Conservation (phyloP, 768 basidiomycete species). For the Amanita phalloides region DNA sequence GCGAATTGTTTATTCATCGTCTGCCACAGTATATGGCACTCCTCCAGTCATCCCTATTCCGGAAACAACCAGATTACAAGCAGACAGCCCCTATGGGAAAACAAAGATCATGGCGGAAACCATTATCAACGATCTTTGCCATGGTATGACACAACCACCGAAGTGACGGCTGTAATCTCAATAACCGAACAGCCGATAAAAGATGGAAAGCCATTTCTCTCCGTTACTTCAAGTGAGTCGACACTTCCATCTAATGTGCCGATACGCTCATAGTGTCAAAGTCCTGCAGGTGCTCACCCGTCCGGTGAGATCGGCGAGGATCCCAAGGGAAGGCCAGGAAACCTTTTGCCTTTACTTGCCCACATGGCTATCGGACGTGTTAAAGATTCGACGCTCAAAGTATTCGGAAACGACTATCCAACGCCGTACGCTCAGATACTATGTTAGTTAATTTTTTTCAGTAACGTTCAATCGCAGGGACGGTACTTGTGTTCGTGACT, state of each 20-base stretch:
- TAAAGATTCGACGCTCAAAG: conserved; percentile 55
- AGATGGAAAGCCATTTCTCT: conserved; percentile 79
- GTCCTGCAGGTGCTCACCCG: conserved; percentile 97
- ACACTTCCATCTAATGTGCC: neutral
- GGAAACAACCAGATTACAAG: conserved; percentile 77
- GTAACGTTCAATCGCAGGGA: conserved; percentile 37
- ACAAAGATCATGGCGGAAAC: conserved; percentile 95
- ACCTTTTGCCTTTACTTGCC: conserved; percentile 85
- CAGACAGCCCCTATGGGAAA: conserved; percentile 89
- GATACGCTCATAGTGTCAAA: conserved; percentile 16
- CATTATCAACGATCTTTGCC: conserved; percentile 81
- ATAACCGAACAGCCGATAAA: conserved; percentile 43
- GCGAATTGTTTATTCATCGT: conserved; percentile 93
- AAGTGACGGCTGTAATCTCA: conserved; percentile 7
- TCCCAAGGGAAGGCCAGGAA: conserved; percentile 90
- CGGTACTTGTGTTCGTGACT: conserved; percentile 97
- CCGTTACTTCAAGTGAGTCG: conserved; percentile 88
- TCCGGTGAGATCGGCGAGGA: conserved; percentile 95
- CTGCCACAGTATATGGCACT: conserved; percentile 95
- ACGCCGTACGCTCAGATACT: conserved; percentile 50
- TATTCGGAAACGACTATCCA: conserved; percentile 97
- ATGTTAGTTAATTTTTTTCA: neutral
- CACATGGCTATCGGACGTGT: conserved; percentile 92
- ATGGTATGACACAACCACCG: conserved; percentile 28
- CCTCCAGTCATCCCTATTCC: conserved; percentile 90